A percentile compares a stretch with the other conserved stretches of the same genome.
These are phyloP conservation scores for Talaromyces sp. DNA, from an alignment of 2,329 filamentous ascomycete species.

Conservation along the genomic window DNA sequence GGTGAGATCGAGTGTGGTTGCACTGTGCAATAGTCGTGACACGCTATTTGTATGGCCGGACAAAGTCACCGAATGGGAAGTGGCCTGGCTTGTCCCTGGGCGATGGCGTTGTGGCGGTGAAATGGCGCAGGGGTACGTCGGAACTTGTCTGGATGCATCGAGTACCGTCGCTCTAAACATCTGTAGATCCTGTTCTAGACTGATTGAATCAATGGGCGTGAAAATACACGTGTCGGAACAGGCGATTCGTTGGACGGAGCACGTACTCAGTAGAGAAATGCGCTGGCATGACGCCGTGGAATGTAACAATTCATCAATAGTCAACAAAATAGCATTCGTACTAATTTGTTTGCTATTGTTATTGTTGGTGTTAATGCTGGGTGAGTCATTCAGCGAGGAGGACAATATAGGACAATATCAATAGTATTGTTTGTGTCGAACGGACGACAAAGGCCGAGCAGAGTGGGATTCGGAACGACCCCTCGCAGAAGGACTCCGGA, in stretches of 20 bases:
- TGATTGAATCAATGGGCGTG: background rate
- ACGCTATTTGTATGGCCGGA: background rate
- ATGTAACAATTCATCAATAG: background rate
- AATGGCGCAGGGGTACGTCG: slow-evolving; percentile 4
- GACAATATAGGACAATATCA: background rate
- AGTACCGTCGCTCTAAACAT: background rate
- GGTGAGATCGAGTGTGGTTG: background rate
- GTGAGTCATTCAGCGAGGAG: background rate
- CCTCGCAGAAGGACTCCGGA: too few species aligned
- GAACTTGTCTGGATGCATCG: background rate
- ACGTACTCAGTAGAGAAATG: too few species aligned
- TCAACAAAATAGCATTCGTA: background rate
- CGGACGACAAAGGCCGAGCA: too few species aligned
- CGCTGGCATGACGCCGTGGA: background rate
- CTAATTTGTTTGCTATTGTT: background rate
- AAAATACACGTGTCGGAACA: background rate
- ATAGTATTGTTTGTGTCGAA: background rate
- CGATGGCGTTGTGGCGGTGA: slow-evolving; percentile 8
- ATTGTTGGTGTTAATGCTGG: background rate
- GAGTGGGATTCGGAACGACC: too few species aligned
- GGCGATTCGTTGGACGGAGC: background rate
- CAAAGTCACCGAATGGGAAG: background rate
- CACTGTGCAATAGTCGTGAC: background rate
- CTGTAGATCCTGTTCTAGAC: slow-evolving; percentile 7
- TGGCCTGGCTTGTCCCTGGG: background rate